Evolutionary conservation across 2,329 filamentous ascomycete species (phyloP).

Genomic region (Coniochaeta sp.): DNA sequence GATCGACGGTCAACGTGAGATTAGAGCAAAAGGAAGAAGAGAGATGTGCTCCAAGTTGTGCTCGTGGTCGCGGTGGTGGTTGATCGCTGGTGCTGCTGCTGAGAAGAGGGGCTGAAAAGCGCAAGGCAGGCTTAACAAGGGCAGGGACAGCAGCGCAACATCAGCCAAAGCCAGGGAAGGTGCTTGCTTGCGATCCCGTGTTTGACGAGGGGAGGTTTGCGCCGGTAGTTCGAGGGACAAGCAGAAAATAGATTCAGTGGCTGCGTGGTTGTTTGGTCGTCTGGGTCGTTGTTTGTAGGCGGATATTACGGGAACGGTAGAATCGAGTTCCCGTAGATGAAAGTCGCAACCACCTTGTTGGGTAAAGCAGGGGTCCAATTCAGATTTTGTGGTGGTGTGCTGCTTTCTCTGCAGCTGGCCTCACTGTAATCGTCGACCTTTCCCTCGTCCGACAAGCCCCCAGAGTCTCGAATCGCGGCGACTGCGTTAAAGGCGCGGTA

Average conservation of each 20-base stretch:
- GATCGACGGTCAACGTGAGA: neutral
- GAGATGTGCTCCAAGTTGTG: neutral
- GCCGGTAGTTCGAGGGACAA: neutral
- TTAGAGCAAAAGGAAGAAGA: neutral
- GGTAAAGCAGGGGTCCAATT: neutral
- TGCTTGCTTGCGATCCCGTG: neutral
- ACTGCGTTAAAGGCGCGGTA: neutral
- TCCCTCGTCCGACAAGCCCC: neutral
- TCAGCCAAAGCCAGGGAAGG: conserved; percentile 1
- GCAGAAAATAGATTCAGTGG: neutral
- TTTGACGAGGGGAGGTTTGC: neutral
- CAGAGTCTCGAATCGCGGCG: neutral
- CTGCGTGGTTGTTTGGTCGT: neutral
- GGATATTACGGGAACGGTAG: neutral
- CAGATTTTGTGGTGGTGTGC: neutral
- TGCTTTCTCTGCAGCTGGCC: neutral
- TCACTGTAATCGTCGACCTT: neutral
- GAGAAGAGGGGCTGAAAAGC: neutral
- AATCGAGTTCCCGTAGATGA: neutral
- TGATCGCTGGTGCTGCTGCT: neutral
- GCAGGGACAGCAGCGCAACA: neutral
- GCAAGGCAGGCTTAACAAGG: neutral
- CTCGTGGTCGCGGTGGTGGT: too few relatives aligned
- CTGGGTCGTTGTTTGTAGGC: neutral
- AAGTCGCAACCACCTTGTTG: neutral